Evolutionary conservation across 805 yeast genomes (phyloP), one percentile per base, ranked within the genome.

Genomic region (Candida quercuum): DNA sequence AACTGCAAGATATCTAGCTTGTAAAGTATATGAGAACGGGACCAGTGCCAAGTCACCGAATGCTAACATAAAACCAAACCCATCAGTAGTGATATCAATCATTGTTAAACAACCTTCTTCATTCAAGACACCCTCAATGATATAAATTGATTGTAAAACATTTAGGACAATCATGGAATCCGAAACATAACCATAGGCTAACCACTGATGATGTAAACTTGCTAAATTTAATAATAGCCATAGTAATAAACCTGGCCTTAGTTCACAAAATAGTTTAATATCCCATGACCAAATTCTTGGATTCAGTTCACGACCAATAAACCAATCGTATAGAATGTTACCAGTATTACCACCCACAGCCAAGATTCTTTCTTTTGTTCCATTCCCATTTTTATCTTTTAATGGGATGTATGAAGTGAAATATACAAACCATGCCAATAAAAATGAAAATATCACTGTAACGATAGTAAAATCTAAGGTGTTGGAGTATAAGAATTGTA

Each of bases 51-150:
- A 70, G 57, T 93, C 99, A 21, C 99, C 99, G 65, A 91, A 89
- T 3, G 88, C 78, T 37, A 93, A 69, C 99, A 93, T 93, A 63
- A 81, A 89, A 1, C 99, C 99, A 58, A 93, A 87, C 0, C 99
- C 99, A 63, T 93, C 99, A 10, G 96, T 86, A 6, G 94, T 84
- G 35, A 89, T 78, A 60, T 93, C 99, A 74, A 93, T 91, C 97
- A 93, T 93, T 6, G 93, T 78, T 41, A 93, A 66, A 11, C 81
- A 74, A 6, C 97, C 97, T 53, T 78, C 86, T 59, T 93, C 98
- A 59, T 88, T 87, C 47, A 86, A 65, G 1, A 91, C 94, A 34
- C 97, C 96, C 57, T 93, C 99, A 53, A 89, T 67, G 14, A 89
- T 81, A 56, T 93, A 93, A 52, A 81, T 80, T 1, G 81, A 74